phyloP scores from a whole-genome alignment of 2,329 filamentous ascomycete genomes.

The Scytalidium sp. region DNA sequence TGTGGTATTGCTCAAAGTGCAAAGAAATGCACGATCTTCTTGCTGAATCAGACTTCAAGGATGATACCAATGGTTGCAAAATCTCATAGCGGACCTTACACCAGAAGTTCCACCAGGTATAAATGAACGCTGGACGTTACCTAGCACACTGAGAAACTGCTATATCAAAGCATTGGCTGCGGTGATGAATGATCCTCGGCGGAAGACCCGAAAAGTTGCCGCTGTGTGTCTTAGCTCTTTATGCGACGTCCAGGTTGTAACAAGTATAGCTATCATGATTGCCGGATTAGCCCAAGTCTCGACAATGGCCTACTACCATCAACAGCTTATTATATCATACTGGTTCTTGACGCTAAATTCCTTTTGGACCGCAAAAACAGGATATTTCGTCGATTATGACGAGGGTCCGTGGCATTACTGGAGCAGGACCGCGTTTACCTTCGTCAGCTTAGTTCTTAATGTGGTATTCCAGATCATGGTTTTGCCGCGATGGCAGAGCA shows the following conservation, averaged over 20 bases:
- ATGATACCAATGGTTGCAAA: constrained; percentile 1
- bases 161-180: background rate
- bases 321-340: constrained; percentile 9
- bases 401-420: constrained; percentile 6
- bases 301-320: constrained; percentile 11
- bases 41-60: background rate
- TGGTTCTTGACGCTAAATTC: constrained; percentile 13
- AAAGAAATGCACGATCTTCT: too few relatives aligned
- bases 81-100: too few relatives aligned
- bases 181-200: background rate
- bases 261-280: constrained; percentile 11
- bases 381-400: constrained; percentile 4
- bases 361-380: constrained; percentile 10
- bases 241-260: constrained; percentile 12
- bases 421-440: constrained; percentile 2
- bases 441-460: constrained; percentile 5
- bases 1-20: constrained; percentile 8
- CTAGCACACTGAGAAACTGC: constrained; percentile 4
- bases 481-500: constrained; percentile 1
- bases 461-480: constrained; percentile 6
- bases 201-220: background rate
- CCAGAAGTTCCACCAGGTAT: constrained; percentile 3
- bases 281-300: constrained; percentile 7
- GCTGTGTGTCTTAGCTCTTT: background rate
- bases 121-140: too few relatives aligned